phyloP scores from a whole-genome alignment of 108 stramenopile genomes.

The Chaetoceros tenuissimus region DNA sequence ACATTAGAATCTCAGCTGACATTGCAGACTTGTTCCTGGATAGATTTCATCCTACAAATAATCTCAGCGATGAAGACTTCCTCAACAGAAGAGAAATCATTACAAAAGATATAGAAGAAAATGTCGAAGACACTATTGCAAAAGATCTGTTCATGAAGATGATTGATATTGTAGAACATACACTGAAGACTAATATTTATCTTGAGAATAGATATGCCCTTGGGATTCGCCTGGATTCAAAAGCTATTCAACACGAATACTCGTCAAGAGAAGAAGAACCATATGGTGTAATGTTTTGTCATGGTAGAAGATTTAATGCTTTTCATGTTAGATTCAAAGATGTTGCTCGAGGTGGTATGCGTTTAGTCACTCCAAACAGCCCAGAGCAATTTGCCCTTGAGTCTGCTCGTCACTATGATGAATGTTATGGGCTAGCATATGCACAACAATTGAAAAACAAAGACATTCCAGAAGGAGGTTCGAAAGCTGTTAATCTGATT shows the following conservation, averaged over 20 bases:
- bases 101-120: conserved; percentile 35
- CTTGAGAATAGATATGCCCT: conserved; percentile 91
- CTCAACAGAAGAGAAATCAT: conserved; percentile 40
- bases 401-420: conserved; percentile 89
- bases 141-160: conserved; percentile 66
- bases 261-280: conserved; percentile 46
- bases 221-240: conserved; percentile 85
- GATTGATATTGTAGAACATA: conserved; percentile 81
- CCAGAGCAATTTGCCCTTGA: conserved; percentile 87
- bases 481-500: conserved; percentile 89
- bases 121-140: conserved; percentile 74
- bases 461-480: conserved; percentile 98
- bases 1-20: conserved; percentile 53
- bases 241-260: conserved; percentile 56
- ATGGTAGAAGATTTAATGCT: conserved; percentile 95
- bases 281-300: conserved; percentile 88
- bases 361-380: conserved; percentile 89
- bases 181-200: conserved; percentile 89
- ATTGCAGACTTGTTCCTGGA: conserved; percentile 88
- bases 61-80: conserved; percentile 45
- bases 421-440: conserved; percentile 90
- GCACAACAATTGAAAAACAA: conserved; percentile 97
- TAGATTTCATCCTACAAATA: conserved; percentile 75
- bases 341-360: conserved; percentile 92
- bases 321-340: conserved; percentile 97